A percentile compares a stretch with the other conserved stretches of the same genome.
Conservation (phyloP, 2,329 filamentous ascomycete species). For the Verticillium nonalfalfae region DNA sequence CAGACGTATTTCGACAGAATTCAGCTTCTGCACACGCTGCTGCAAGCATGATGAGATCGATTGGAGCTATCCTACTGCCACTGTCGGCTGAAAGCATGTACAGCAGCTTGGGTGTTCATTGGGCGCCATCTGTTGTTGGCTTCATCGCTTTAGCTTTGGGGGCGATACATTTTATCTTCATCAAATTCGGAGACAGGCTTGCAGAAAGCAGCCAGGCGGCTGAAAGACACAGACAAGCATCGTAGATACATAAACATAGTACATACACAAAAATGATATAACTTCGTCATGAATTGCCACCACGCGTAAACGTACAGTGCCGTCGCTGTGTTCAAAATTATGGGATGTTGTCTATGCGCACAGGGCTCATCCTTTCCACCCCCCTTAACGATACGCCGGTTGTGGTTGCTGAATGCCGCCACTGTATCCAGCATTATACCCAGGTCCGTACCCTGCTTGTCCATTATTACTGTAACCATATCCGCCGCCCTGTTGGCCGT, state of each 20-base stretch:
- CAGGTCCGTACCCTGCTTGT: background rate
- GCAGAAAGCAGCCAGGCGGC: background rate
- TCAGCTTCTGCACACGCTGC: constrained; percentile 26
- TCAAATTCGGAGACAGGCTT: constrained; percentile 41
- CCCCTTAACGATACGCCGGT: background rate
- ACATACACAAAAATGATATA: too few relatives aligned
- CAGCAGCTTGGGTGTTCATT: constrained; percentile 34
- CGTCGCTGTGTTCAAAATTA: too few relatives aligned
- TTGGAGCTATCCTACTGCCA: constrained; percentile 38
- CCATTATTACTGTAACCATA: background rate
- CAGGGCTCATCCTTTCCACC: too few relatives aligned
- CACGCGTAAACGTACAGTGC: too few relatives aligned
- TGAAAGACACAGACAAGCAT: background rate
- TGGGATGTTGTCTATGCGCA: too few relatives aligned
- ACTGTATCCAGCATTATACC: background rate
- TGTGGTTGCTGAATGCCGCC: background rate
- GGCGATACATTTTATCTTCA: constrained; percentile 43
- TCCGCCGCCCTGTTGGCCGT: background rate
- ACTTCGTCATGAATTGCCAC: background rate
- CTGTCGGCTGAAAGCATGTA: constrained; percentile 48
- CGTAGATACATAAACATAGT: background rate
- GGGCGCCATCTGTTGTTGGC: constrained; percentile 44
- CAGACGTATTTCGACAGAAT: constrained; percentile 45
- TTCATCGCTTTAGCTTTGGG: constrained; percentile 45
- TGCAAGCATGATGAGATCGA: constrained; percentile 9